Conservation (phyloP, 768 basidiomycete species). For the Lactarius sanguifluus region DNA sequence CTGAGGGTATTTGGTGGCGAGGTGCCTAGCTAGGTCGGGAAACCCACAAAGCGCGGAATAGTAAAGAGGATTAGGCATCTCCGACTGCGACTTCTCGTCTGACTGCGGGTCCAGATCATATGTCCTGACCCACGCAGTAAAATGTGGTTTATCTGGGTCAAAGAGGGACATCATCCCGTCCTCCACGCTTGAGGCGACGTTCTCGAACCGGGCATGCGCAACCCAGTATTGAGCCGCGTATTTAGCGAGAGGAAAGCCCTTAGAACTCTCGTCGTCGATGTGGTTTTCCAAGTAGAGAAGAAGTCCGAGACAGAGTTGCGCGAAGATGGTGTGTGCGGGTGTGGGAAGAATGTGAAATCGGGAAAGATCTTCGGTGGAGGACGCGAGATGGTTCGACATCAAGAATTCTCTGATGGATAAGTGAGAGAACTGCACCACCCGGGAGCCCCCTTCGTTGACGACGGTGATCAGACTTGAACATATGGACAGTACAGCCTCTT, state of each 20-base stretch:
- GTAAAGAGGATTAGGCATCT: background rate
- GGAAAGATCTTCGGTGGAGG: background rate
- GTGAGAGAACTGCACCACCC: no score
- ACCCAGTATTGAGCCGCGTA: slow-evolving; percentile 10
- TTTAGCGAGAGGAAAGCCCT: background rate
- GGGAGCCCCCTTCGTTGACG: no score
- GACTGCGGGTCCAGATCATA: background rate
- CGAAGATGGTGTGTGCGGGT: background rate
- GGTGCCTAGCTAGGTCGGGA: background rate
- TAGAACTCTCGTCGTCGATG: background rate
- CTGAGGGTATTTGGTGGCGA: background rate
- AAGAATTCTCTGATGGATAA: slow-evolving; percentile 2
- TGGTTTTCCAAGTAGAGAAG: slow-evolving; percentile 1
- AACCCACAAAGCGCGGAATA: slow-evolving; percentile 3
- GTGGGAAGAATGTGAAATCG: background rate
- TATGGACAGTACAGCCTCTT: no score
- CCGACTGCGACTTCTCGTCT: background rate
- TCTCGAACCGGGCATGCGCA: background rate
- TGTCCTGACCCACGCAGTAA: slow-evolving; percentile 5
- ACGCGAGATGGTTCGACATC: background rate
- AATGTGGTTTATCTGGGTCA: slow-evolving; percentile 10
- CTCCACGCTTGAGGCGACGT: background rate
- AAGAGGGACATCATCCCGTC: slow-evolving; percentile 3
- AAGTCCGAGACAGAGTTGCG: background rate
- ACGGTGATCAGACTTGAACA: no score